These are phyloP conservation scores for Claviceps maximensis DNA, from an alignment of 2,329 filamentous ascomycete genomes.

Conservation along the genomic window DNA sequence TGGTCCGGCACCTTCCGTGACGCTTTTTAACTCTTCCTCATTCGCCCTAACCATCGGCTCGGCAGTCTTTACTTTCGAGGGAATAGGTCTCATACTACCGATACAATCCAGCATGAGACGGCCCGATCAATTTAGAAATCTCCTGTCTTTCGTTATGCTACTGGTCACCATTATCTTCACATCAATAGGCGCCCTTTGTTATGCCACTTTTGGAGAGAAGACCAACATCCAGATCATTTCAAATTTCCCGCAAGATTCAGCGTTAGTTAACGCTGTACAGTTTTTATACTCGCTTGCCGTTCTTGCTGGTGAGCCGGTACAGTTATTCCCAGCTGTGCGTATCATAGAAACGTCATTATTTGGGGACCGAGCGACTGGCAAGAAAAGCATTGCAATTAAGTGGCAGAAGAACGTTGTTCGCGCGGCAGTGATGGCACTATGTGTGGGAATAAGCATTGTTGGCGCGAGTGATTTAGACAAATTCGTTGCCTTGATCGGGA, in stretches of 20 bases:
- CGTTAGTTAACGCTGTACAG: constrained; percentile 63
- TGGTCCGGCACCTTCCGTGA: constrained; percentile 48
- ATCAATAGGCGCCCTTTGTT: constrained; percentile 58
- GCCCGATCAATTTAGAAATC: constrained; percentile 51
- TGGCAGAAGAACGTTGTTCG: constrained; percentile 66
- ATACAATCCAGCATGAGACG: constrained; percentile 65
- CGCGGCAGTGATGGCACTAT: constrained; percentile 40
- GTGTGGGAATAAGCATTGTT: constrained; percentile 46
- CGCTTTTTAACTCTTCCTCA: constrained; percentile 53
- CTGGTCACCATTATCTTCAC: constrained; percentile 63
- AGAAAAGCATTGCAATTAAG: constrained; percentile 50
- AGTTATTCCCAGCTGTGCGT: constrained; percentile 60
- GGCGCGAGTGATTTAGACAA: constrained; percentile 60
- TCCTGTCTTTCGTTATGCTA: constrained; percentile 57
- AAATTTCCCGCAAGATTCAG: constrained; percentile 58
- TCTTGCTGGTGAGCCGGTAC: constrained; percentile 59
- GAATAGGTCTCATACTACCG: constrained; percentile 62
- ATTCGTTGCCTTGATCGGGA: constrained; percentile 62
- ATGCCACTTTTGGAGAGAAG: constrained; percentile 55
- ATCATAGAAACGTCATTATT: constrained; percentile 59
- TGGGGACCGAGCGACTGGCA: constrained; percentile 50
- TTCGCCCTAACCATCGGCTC: constrained; percentile 61
- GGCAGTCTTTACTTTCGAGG: constrained; percentile 68
- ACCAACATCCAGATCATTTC: constrained; percentile 64
- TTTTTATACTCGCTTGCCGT: constrained; percentile 63